Percentiles rank a stretch among this genome's conserved stretches.
phyloP scores from a whole-genome alignment of 1,139 yeast genomes.

The Kodamaea plutei region DNA sequence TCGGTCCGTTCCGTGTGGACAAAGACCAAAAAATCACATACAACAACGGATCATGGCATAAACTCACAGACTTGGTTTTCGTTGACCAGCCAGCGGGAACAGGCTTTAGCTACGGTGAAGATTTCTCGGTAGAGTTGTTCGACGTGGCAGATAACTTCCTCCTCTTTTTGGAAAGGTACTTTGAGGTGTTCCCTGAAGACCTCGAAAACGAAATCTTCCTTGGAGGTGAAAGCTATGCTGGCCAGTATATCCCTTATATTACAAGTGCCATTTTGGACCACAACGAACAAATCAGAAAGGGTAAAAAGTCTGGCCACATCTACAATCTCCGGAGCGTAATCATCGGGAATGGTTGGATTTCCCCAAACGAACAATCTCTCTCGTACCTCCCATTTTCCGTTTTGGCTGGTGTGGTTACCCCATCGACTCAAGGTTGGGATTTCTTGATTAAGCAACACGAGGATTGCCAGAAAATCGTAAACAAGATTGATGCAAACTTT shows the following conservation, averaged over 20 bases:
- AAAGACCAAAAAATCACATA: slow-evolving; percentile 39
- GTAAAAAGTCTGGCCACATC: not conserved
- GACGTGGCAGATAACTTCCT: slow-evolving; percentile 60
- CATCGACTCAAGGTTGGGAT: slow-evolving; percentile 35
- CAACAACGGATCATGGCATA: slow-evolving; percentile 84
- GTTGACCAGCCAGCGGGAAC: slow-evolving; percentile 96
- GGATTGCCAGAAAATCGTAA: slow-evolving; percentile 54
- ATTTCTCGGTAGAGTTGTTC: slow-evolving; percentile 55
- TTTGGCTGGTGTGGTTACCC: slow-evolving; percentile 52
- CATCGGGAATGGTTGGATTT: slow-evolving; percentile 97
- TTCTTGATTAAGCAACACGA: slow-evolving; percentile 50
- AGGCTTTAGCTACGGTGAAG: slow-evolving; percentile 69
- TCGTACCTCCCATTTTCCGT: slow-evolving; percentile 74
- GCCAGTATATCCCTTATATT: slow-evolving; percentile 90
- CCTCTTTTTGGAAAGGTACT: slow-evolving; percentile 63
- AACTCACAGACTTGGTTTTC: slow-evolving; percentile 71
- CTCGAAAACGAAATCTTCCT: slow-evolving; percentile 59
- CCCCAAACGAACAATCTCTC: slow-evolving; percentile 79
- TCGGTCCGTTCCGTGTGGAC: slow-evolving; percentile 78
- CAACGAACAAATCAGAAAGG: slow-evolving; percentile 26
- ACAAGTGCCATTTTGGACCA: slow-evolving; percentile 58
- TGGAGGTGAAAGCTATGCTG: slow-evolving; percentile 97
- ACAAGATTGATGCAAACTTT: slow-evolving; percentile 25
- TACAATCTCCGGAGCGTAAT: slow-evolving; percentile 55
- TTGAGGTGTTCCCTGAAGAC: slow-evolving; percentile 72